phyloP scores from a whole-genome alignment of 106 monocot genomes.

The Phalaenopsis aphrodite region DNA sequence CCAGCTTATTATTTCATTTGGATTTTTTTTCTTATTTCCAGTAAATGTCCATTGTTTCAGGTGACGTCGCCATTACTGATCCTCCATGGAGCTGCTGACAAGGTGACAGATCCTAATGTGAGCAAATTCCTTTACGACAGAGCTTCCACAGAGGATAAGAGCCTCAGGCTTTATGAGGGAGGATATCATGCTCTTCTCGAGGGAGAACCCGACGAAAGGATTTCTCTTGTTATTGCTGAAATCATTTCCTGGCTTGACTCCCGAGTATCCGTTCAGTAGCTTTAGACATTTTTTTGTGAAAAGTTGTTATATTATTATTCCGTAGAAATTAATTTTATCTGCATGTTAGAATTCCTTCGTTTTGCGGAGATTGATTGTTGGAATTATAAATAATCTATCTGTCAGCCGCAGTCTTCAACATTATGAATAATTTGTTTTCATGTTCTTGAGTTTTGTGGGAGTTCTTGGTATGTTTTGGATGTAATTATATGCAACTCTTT shows the following conservation, averaged over 20 bases:
- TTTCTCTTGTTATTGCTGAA: slow-evolving; percentile 53
- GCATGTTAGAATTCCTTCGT: background rate
- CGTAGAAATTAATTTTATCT: no score
- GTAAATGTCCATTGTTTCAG: slow-evolving; percentile 16
- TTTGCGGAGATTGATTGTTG: background rate
- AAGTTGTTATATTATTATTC: background rate
- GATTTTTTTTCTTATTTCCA: background rate
- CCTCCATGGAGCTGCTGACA: slow-evolving; percentile 97
- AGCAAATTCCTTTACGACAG: slow-evolving; percentile 75
- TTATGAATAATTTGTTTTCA: no score
- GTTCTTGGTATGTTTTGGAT: no score
- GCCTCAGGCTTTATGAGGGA: slow-evolving; percentile 70
- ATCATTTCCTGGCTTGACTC: slow-evolving; percentile 80
- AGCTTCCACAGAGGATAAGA: slow-evolving; percentile 68
- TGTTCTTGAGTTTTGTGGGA: no score
- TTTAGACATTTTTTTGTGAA: background rate
- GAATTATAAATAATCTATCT: no score
- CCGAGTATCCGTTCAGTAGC: slow-evolving; percentile 21
- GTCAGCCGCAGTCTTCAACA: no score
- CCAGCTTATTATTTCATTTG: background rate
- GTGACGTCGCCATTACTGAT: slow-evolving; percentile 74
- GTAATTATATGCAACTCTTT: no score
- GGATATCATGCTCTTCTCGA: slow-evolving; percentile 81
- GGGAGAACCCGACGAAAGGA: slow-evolving; percentile 91
- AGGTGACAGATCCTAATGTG: slow-evolving; percentile 78